Conservation (phyloP, 2,329 filamentous ascomycete species). For the Colletotrichum camelliae region DNA sequence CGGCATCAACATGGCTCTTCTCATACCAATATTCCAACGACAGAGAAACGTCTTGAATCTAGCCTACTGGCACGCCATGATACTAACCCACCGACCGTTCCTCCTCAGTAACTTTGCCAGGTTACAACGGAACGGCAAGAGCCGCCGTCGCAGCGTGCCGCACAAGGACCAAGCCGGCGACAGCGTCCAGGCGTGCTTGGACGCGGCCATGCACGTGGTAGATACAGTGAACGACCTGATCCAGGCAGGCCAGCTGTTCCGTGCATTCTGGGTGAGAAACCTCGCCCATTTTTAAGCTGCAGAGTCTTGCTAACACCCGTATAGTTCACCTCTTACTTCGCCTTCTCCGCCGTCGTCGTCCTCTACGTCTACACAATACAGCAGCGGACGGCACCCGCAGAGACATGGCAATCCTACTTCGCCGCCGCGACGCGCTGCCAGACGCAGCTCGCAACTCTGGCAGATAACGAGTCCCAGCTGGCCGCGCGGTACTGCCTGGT, state of each 20-base stretch:
- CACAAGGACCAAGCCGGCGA: slow-evolving; percentile 19
- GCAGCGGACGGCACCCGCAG: slow-evolving; percentile 29
- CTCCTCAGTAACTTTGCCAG: slow-evolving; percentile 39
- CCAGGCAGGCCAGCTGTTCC: slow-evolving; percentile 39
- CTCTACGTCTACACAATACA: slow-evolving; percentile 51
- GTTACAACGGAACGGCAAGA: slow-evolving; percentile 22
- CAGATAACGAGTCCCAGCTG: slow-evolving; percentile 39
- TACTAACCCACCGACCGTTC: slow-evolving; percentile 43
- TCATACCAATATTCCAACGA: slow-evolving; percentile 44
- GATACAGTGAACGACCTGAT: slow-evolving; percentile 43
- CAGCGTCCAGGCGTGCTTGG: slow-evolving; percentile 34
- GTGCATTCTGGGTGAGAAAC: slow-evolving; percentile 42
- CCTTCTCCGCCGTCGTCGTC: slow-evolving; percentile 48
- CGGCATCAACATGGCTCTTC: slow-evolving; percentile 34
- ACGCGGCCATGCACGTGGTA: slow-evolving; percentile 43
- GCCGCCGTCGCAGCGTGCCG: neutral
- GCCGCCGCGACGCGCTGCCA: slow-evolving; percentile 44
- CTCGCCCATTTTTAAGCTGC: too few relatives aligned
- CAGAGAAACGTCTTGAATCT: slow-evolving; percentile 47
- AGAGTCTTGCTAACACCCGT: neutral
- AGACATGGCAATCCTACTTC: slow-evolving; percentile 35
- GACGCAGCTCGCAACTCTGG: slow-evolving; percentile 40
- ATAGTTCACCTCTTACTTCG: slow-evolving; percentile 46
- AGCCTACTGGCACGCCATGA: slow-evolving; percentile 47
- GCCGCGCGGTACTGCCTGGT: slow-evolving; percentile 47